Evolutionary conservation across 352 stramenopile species (phyloP).

Genomic region (Phytopythium boreale): DNA sequence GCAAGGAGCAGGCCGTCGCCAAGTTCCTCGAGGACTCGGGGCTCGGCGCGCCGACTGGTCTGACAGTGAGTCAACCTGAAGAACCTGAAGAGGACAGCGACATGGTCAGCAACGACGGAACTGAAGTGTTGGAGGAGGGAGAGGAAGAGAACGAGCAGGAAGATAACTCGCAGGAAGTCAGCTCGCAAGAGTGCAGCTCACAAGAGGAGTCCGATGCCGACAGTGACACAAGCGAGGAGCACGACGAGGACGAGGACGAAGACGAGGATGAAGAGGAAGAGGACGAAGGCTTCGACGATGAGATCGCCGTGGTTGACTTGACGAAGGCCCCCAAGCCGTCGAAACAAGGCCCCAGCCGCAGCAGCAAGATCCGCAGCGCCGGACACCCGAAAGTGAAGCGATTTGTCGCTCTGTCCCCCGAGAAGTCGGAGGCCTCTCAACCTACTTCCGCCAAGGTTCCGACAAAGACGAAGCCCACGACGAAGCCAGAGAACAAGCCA

Average conservation of each 20-base stretch:
- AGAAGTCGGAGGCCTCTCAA: conserved; percentile 8
- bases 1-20: conserved; percentile 52
- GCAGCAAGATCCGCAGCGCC: neutral
- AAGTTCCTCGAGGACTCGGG: conserved; percentile 53
- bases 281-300: conserved; percentile 9
- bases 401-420: neutral
- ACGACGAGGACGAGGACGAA: conserved; percentile 10
- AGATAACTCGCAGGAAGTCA: conserved; percentile 17
- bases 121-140: conserved; percentile 8
- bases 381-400: conserved; percentile 3
- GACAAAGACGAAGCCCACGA: conserved; percentile 6
- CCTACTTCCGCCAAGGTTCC: neutral
- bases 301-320: neutral
- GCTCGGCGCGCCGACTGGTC: conserved; percentile 1
- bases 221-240: neutral
- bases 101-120: conserved; percentile 7
- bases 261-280: conserved; percentile 13
- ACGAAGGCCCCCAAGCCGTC: conserved; percentile 12
- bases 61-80: neutral
- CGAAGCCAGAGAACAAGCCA: conserved; percentile 14
- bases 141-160: conserved; percentile 8
- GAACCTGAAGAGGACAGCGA: conserved; percentile 10
- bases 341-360: neutral
- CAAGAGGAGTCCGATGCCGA: conserved; percentile 10
- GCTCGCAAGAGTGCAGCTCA: conserved; percentile 9